Conservation (phyloP, 202 grass and related monocot genomes). For the Panicum hallii region DNA sequence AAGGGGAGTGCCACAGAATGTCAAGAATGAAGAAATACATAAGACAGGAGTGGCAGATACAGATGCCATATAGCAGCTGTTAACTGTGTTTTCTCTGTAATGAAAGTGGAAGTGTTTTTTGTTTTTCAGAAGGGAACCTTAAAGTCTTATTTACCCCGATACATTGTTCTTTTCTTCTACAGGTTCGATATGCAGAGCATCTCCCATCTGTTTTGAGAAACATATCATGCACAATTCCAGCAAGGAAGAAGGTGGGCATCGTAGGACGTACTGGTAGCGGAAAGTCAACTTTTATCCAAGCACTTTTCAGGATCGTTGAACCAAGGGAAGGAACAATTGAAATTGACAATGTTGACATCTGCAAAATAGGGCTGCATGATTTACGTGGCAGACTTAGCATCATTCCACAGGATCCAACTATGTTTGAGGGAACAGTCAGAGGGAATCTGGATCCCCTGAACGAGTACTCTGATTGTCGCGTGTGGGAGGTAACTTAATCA, state of each 20-base stretch:
- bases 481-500: slow-evolving; percentile 88
- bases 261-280: slow-evolving; percentile 94
- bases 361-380: slow-evolving; percentile 91
- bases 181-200: slow-evolving; percentile 98
- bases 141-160: neutral
- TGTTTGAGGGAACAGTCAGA: slow-evolving; percentile 93
- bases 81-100: slow-evolving; percentile 15
- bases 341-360: slow-evolving; percentile 88
- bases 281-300: slow-evolving; percentile 96
- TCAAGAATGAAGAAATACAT: slow-evolving; percentile 13
- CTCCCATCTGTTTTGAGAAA: slow-evolving; percentile 90
- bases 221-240: slow-evolving; percentile 91
- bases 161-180: slow-evolving; percentile 48
- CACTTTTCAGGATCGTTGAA: slow-evolving; percentile 91
- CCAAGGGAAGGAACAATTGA: slow-evolving; percentile 81
- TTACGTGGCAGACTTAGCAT: slow-evolving; percentile 91
- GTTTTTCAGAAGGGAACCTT: neutral
- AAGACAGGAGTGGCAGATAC: neutral
- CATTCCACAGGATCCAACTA: slow-evolving; percentile 93
- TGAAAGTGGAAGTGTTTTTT: slow-evolving; percentile 19
- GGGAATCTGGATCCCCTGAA: slow-evolving; percentile 95
- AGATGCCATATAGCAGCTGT: neutral
- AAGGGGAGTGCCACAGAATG: neutral
- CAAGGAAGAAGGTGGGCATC: slow-evolving; percentile 91
- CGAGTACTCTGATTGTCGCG: slow-evolving; percentile 72